These are phyloP conservation scores for Euryodendron excelsum DNA, from an alignment of 148 eudicot species.

Conservation along the genomic window DNA sequence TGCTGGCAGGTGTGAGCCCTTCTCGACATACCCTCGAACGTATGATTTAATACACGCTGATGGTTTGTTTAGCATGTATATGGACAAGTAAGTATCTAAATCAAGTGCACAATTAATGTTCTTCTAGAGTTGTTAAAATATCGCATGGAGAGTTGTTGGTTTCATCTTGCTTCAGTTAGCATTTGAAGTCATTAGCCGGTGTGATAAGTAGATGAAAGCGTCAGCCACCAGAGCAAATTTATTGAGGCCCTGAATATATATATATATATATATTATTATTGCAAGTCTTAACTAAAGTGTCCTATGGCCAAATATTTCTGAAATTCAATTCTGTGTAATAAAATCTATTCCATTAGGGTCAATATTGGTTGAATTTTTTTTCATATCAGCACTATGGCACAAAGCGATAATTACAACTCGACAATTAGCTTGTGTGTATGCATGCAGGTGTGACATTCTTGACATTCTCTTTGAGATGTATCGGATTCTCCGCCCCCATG, in stretches of 20 bases:
- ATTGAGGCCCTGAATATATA: neutral
- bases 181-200: neutral
- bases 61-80: conserved; percentile 47
- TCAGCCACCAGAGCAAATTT: neutral
- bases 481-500: conserved; percentile 50
- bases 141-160: neutral
- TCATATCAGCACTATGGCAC: neutral
- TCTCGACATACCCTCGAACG: conserved; percentile 59
- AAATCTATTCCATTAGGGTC: neutral
- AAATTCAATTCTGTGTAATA: neutral
- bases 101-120: neutral
- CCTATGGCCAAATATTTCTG: too few relatives aligned
- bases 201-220: neutral
- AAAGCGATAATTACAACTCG: too few relatives aligned
- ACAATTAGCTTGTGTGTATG: conserved; percentile 3
- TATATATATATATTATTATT: too few relatives aligned
- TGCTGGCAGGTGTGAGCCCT: conserved; percentile 55
- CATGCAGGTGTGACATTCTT: conserved; percentile 45
- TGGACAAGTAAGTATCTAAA: conserved; percentile 37
- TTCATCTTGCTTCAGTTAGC: neutral
- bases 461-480: conserved; percentile 50
- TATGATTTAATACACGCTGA: conserved; percentile 56
- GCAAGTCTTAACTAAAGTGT: too few relatives aligned
- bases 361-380: neutral
- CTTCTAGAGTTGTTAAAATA: neutral